Evolutionary conservation across 2,329 filamentous ascomycete species (phyloP).

Genomic region (Sporothrix dimorphospora): DNA sequence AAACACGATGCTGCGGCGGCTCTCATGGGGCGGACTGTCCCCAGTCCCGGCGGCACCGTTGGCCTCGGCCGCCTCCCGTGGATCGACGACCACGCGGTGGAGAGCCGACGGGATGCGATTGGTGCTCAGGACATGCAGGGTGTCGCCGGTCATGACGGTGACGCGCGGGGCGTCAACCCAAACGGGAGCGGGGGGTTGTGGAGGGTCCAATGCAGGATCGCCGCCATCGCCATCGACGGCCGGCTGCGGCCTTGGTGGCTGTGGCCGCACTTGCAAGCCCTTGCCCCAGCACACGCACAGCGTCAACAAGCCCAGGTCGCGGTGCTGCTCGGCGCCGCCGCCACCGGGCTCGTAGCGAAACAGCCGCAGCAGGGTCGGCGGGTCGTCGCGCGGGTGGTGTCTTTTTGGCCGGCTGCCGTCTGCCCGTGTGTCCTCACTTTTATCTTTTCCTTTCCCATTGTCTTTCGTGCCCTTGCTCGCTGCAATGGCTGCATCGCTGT

Average conservation of each 20-base stretch:
- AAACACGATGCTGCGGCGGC: constrained; percentile 36
- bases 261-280: constrained; percentile 34
- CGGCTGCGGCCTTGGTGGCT: background rate
- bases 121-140: constrained; percentile 31
- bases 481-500: background rate
- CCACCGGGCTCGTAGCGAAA: constrained; percentile 35
- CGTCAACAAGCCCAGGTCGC: constrained; percentile 35
- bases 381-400: constrained; percentile 30
- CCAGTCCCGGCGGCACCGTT: background rate
- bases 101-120: constrained; percentile 31
- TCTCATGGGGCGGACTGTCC: background rate
- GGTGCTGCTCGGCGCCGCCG: constrained; percentile 35
- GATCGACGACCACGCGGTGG: constrained; percentile 34
- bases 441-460: background rate
- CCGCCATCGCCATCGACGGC: background rate
- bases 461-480: background rate
- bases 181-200: background rate
- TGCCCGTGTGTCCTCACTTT: background rate
- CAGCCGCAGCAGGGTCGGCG: constrained; percentile 35
- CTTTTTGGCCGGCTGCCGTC: background rate
- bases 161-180: constrained; percentile 33
- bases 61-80: constrained; percentile 1
- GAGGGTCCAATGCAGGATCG: background rate
- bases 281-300: constrained; percentile 34
- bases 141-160: constrained; percentile 35